phyloP scores from a whole-genome alignment of 768 basidiomycete species.

The Pholiota microspora region DNA sequence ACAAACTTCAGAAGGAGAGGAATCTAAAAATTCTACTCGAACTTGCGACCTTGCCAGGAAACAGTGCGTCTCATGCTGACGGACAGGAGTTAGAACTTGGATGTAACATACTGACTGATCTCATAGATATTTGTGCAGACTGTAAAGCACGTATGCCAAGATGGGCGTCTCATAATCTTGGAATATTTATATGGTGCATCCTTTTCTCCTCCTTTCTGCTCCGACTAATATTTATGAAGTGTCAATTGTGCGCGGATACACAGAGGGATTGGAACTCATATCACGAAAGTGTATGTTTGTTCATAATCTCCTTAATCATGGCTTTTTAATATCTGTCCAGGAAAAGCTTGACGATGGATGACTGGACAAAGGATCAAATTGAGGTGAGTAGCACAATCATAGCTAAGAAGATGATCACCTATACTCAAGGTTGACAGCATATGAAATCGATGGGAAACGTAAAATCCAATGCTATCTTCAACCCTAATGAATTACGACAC shows the following conservation, averaged over 20 bases:
- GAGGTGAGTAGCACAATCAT: slow-evolving; percentile 51
- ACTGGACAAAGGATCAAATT: slow-evolving; percentile 86
- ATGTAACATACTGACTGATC: neutral
- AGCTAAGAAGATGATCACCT: slow-evolving; percentile 8
- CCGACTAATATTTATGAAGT: slow-evolving; percentile 35
- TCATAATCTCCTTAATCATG: neutral
- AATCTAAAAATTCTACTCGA: slow-evolving; percentile 69
- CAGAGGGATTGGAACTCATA: slow-evolving; percentile 91
- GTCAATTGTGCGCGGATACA: slow-evolving; percentile 89
- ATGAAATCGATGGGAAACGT: slow-evolving; percentile 84
- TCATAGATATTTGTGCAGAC: slow-evolving; percentile 83
- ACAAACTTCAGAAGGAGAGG: slow-evolving; percentile 62
- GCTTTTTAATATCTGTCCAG: slow-evolving; percentile 36
- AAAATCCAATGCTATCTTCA: slow-evolving; percentile 76
- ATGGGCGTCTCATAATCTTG: slow-evolving; percentile 89
- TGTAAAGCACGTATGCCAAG: slow-evolving; percentile 84
- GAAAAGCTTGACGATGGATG: slow-evolving; percentile 87
- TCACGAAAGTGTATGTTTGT: slow-evolving; percentile 81
- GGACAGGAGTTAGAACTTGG: slow-evolving; percentile 2
- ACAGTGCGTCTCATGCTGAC: slow-evolving; percentile 50
- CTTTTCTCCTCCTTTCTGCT: neutral
- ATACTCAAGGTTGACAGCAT: slow-evolving; percentile 36
- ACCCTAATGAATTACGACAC: slow-evolving; percentile 78
- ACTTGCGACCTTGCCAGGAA: slow-evolving; percentile 71
- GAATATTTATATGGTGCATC: slow-evolving; percentile 81